Evolutionary conservation across 2,329 filamentous ascomycete species (phyloP).

Genomic region (Ophiocordyceps camponoti-saundersi): DNA sequence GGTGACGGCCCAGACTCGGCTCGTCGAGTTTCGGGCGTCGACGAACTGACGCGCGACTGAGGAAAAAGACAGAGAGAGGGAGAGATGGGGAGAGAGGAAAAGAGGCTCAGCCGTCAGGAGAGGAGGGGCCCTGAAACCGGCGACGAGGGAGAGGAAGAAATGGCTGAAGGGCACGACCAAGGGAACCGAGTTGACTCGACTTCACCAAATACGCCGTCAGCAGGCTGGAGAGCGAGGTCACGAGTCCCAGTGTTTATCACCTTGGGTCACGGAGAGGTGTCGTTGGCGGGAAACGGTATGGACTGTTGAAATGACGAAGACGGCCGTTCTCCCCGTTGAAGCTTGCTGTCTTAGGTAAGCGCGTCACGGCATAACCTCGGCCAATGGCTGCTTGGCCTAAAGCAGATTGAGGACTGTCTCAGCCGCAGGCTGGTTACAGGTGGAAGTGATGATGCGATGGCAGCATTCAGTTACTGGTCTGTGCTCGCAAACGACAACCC

Average conservation of each 20-base stretch:
- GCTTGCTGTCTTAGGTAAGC: neutral
- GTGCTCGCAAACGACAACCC: neutral
- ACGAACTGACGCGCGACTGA: neutral
- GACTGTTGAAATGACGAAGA: constrained; percentile 1
- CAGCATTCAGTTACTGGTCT: neutral
- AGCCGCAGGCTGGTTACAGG: neutral
- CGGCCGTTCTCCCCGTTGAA: neutral
- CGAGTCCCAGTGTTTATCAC: neutral
- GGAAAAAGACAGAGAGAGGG: neutral
- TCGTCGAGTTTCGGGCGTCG: constrained; percentile 2
- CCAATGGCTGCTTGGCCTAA: neutral
- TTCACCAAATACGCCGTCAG: neutral
- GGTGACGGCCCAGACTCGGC: constrained; percentile 20
- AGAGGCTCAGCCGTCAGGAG: neutral
- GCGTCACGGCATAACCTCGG: neutral
- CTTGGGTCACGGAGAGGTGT: neutral
- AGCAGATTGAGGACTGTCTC: neutral
- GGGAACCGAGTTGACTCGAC: neutral
- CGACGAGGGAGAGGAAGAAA: neutral
- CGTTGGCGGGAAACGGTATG: neutral
- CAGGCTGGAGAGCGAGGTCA: neutral
- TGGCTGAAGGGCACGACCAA: neutral
- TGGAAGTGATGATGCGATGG: neutral
- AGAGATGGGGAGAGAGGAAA: neutral
- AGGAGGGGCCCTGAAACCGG: neutral